phyloP scores from a whole-genome alignment of 192 early-diverging fungal genomes.

The Jimgerdemannia lactiflua region DNA sequence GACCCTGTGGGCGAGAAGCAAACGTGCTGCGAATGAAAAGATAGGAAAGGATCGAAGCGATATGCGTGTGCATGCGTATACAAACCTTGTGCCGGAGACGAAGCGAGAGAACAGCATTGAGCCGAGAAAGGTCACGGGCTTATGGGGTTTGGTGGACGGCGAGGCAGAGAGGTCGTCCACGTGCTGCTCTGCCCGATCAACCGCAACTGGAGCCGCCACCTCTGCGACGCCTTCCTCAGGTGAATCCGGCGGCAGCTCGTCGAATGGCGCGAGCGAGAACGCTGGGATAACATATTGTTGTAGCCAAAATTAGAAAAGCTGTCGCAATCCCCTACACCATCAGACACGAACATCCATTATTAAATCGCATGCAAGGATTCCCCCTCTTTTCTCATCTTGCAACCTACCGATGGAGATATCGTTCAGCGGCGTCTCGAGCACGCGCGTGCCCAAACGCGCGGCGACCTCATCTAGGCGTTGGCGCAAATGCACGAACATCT shows the following conservation, averaged over 20 bases:
- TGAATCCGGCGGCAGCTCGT: not conserved
- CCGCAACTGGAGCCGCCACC: not conserved
- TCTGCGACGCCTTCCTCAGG: too few species aligned
- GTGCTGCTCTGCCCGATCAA: too few species aligned
- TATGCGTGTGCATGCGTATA: not conserved
- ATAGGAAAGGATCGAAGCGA: not conserved
- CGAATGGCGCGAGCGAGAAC: not conserved
- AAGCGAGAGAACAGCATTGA: constrained; percentile 1
- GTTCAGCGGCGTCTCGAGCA: constrained; percentile 1
- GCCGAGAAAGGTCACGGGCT: not conserved
- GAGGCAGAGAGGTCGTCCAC: not conserved
- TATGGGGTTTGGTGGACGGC: not conserved
- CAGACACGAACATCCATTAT: not conserved
- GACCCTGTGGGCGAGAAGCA: not conserved
- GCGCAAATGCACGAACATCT: not conserved
- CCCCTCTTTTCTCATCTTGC: too few species aligned
- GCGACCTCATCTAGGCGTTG: not conserved
- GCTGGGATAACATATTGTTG: not conserved
- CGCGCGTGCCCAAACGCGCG: not conserved
- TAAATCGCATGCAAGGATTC: too few species aligned
- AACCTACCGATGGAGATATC: constrained; percentile 1
- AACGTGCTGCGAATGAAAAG: too few species aligned
- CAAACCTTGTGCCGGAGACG: not conserved
- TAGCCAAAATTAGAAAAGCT: not conserved
- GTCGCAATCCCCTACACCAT: not conserved